Conservation (phyloP, 306 rosid species). For the Glycine latifolia region DNA sequence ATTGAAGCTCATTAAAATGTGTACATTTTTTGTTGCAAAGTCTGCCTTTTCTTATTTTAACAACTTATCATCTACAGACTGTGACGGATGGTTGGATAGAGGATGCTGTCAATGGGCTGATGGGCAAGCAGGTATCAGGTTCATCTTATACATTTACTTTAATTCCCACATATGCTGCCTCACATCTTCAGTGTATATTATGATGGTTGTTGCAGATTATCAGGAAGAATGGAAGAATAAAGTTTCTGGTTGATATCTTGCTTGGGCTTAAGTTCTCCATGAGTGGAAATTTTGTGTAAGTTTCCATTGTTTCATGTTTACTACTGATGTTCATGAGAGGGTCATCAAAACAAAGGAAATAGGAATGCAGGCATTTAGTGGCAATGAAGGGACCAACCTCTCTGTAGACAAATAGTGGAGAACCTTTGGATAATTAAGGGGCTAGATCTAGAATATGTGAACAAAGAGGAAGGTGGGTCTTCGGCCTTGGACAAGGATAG, state of each 20-base stretch:
- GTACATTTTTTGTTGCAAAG: not conserved
- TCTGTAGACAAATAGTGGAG: no score
- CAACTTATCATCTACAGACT: slow-evolving; percentile 54
- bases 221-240: slow-evolving; percentile 70
- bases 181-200: not conserved
- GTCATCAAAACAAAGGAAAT: no score
- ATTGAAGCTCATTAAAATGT: slow-evolving; percentile 34
- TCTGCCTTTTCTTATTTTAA: slow-evolving; percentile 16
- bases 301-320: slow-evolving; percentile 26
- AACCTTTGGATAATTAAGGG: no score
- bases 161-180: slow-evolving; percentile 5
- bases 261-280: slow-evolving; percentile 85
- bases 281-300: slow-evolving; percentile 72
- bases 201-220: slow-evolving; percentile 62
- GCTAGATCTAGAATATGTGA: not conserved
- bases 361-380: no score
- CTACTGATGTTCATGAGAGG: no score
- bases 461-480: not conserved
- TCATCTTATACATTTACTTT: not conserved
- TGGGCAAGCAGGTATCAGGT: slow-evolving; percentile 79
- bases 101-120: slow-evolving; percentile 94
- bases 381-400: no score
- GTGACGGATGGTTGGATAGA: slow-evolving; percentile 97
- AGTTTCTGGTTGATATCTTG: slow-evolving; percentile 72
- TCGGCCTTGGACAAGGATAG: not conserved